These are phyloP conservation scores for Auriculariales sp. DNA, from an alignment of 768 basidiomycete species.

Conservation along the genomic window DNA sequence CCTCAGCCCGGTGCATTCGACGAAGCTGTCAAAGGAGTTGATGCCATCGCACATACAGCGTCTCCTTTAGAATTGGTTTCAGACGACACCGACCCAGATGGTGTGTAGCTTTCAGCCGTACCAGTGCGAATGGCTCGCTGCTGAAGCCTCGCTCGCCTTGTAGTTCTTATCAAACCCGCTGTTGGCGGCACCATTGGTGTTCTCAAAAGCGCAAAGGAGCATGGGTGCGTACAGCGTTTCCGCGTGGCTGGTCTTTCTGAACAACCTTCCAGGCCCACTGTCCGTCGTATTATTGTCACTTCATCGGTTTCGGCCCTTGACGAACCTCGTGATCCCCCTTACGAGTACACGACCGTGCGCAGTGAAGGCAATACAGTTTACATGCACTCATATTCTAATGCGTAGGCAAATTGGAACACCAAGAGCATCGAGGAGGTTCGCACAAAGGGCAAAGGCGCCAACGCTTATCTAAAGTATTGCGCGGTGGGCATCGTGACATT, in stretches of 20 bases:
- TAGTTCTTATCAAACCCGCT: conserved; percentile 19
- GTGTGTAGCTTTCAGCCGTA: conserved; percentile 10
- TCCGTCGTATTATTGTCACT: conserved; percentile 59
- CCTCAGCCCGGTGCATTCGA: conserved; percentile 50
- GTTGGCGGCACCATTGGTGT: background rate
- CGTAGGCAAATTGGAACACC: conserved; percentile 20
- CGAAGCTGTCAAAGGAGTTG: conserved; percentile 61
- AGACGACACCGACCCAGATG: conserved; percentile 28
- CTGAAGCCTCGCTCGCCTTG: no score
- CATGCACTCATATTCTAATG: no score
- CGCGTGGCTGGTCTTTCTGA: no score
- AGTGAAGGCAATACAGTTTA: background rate
- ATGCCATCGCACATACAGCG: conserved; percentile 56
- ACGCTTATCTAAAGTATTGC: conserved; percentile 10
- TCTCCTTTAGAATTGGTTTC: conserved; percentile 41
- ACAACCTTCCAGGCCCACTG: conserved; percentile 19
- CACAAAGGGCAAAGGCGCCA: conserved; percentile 14
- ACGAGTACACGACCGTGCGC: background rate
- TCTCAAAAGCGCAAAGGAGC: no score
- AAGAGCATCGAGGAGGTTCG: conserved; percentile 13
- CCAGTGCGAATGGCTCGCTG: background rate
- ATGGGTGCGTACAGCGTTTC: no score
- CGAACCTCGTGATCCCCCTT: conserved; percentile 1
- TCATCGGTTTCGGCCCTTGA: conserved; percentile 43
- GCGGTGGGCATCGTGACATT: no score